Percentiles rank a stretch among this genome's conserved stretches.
Conservation (phyloP, 176 grass and related monocot species). For the Eragrostis nindensis region DNA sequence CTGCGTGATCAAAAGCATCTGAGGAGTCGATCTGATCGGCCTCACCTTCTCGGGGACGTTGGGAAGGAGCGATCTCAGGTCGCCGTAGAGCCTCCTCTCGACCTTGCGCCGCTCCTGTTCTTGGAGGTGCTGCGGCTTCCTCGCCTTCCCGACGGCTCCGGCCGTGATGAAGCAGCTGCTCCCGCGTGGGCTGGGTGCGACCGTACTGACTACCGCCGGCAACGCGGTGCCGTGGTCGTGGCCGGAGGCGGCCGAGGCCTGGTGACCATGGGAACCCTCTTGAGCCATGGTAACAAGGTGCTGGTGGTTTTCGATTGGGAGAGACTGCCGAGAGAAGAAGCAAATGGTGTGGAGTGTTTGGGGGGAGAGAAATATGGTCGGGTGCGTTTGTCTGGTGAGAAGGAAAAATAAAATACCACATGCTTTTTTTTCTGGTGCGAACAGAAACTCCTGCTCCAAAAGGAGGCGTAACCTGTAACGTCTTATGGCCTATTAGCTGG, state of each 20-base stretch:
- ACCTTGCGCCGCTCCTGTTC: too few species aligned
- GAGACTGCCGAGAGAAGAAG: background rate
- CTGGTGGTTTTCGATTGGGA: background rate
- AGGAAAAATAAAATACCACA: too few species aligned
- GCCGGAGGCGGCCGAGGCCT: background rate
- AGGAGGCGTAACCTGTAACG: constrained; percentile 4
- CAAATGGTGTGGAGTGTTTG: background rate
- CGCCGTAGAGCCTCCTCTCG: background rate
- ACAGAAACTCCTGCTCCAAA: too few species aligned
- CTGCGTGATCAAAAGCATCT: too few species aligned
- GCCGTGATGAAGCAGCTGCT: too few species aligned
- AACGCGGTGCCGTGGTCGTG: background rate
- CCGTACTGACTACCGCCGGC: too few species aligned
- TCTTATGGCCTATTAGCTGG: background rate
- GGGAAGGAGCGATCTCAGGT: constrained; percentile 51
- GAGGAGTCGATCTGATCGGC: background rate
- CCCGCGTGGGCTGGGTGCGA: too few species aligned
- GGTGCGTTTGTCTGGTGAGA: background rate
- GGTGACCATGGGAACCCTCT: background rate
- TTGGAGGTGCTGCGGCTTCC: too few species aligned
- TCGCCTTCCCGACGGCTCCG: too few species aligned
- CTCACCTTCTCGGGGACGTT: constrained; percentile 37
- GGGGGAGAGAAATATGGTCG: background rate
- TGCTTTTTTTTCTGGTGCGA: background rate
- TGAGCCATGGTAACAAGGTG: constrained; percentile 21